phyloP scores from a whole-genome alignment of 225 moss, liverwort and hornwort genomes.

The Rhytidiadelphus loreus region DNA sequence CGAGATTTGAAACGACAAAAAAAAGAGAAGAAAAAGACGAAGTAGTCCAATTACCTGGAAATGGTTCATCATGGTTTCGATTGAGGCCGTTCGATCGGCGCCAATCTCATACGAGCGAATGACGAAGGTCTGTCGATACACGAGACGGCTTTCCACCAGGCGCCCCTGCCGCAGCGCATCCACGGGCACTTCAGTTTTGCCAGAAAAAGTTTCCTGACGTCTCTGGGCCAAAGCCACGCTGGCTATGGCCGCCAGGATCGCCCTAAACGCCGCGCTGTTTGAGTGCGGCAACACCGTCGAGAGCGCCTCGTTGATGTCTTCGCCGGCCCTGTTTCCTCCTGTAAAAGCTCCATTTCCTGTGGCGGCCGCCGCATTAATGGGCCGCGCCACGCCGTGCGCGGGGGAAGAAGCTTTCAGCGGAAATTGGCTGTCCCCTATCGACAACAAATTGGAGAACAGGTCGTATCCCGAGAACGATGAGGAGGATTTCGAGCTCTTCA shows the following conservation, averaged over 20 bases:
- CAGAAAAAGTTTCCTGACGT: slow-evolving; percentile 13
- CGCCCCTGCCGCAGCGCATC: slow-evolving; percentile 70
- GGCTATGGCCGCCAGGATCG: slow-evolving; percentile 62
- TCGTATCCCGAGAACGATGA: slow-evolving; percentile 1
- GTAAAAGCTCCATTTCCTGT: slow-evolving; percentile 61
- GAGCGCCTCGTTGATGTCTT: slow-evolving; percentile 33
- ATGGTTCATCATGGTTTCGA: slow-evolving; percentile 87
- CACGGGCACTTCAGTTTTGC: slow-evolving; percentile 33
- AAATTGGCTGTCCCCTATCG: slow-evolving; percentile 8
- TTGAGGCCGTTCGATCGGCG: slow-evolving; percentile 83
- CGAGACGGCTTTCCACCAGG: slow-evolving; percentile 67
- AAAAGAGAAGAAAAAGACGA: neutral
- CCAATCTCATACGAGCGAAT: slow-evolving; percentile 95
- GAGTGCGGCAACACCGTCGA: slow-evolving; percentile 37
- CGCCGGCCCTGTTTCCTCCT: slow-evolving; percentile 27
- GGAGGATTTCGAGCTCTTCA: neutral
- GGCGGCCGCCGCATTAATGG: slow-evolving; percentile 39
- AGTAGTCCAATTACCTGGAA: slow-evolving; percentile 53
- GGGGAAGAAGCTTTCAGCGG: neutral
- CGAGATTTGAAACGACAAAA: neutral
- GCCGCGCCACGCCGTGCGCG: neutral
- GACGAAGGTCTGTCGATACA: slow-evolving; percentile 87
- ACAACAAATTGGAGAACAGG: slow-evolving; percentile 6
- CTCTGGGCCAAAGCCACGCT: slow-evolving; percentile 40
- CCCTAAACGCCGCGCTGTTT: slow-evolving; percentile 46